These are phyloP conservation scores for Tetrapisispora namnaoensis DNA, from an alignment of 805 yeast genomes.

Conservation along the genomic window DNA sequence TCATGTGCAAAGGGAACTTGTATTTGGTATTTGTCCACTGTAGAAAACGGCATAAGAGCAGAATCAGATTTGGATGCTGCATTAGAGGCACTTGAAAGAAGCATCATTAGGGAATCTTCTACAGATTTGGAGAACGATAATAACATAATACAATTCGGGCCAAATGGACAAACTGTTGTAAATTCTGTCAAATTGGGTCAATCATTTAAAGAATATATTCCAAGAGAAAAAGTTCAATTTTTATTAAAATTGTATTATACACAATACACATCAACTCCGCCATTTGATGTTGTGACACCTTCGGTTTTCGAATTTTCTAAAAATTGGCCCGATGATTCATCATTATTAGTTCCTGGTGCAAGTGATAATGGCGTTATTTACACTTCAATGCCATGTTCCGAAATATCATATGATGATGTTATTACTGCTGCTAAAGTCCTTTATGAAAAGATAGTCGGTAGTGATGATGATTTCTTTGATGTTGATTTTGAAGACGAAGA, in stretches of 20 bases:
- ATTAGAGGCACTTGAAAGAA: conserved; percentile 63
- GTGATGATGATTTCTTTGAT: conserved; percentile 92
- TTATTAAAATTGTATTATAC: conserved; percentile 53
- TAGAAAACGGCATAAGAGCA: conserved; percentile 60
- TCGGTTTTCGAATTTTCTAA: conserved; percentile 29
- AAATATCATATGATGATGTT: conserved; percentile 85
- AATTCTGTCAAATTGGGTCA: conserved; percentile 81
- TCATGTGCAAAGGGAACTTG: conserved; percentile 81
- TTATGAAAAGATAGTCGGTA: conserved; percentile 74
- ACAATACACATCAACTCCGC: conserved; percentile 48
- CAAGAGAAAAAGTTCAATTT: conserved; percentile 59
- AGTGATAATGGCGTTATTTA: conserved; percentile 41
- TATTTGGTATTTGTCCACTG: conserved; percentile 81
- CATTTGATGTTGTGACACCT: conserved; percentile 42
- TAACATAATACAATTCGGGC: conserved; percentile 42
- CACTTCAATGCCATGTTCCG: conserved; percentile 67
- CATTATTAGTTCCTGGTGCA: conserved; percentile 27
- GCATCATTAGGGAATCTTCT: conserved; percentile 70
- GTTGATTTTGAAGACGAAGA: conserved; percentile 95
- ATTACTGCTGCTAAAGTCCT: conserved; percentile 70
- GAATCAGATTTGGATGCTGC: conserved; percentile 75
- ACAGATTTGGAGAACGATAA: conserved; percentile 46
- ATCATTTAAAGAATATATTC: conserved; percentile 74
- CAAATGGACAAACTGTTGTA: conserved; percentile 58
- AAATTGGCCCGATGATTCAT: conserved; percentile 12